Evolutionary conservation across 306 rosid species (phyloP), one percentile per base, ranked within the genome.

Genomic region (Fagus crenata): DNA sequence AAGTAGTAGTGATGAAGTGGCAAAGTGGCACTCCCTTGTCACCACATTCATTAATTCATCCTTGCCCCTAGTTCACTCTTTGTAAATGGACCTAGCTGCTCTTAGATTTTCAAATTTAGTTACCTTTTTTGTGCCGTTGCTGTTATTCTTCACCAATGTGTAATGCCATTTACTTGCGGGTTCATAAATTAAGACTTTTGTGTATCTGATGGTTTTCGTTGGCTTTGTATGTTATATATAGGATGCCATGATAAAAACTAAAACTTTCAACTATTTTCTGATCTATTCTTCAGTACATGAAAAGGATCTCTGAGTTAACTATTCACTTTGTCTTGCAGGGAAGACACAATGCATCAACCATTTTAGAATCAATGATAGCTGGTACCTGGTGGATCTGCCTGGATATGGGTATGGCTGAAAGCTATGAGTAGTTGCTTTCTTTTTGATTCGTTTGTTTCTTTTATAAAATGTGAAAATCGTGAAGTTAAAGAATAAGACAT

Each of bases 291-390:
- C 17, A 6, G 37, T 32, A 9, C 2, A 28, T 49, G 61, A 78
- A 69, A 40, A 40, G 49, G 59, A 15, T 49, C 43, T 18, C 40
- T 17, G 63, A 32, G 11, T 56, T 69, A 9, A 72, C 49, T 18
- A 15, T 43, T n/a, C 22, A 41, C 42, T 65, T 11, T 70, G 76
- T 58, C 55, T 70, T 79, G 86, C 59, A 96, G 99, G 99, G 40
- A 96, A 96, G 82, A 96, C 99, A 3, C 99, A 96, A 54, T 96
- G 97, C 84, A 96, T 96, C 76, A 96, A 96, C 81, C 99, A 96
- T 85, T 93, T 96, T 78, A 93, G 92, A 72, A 89, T 96, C 82
- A 93, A 96, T 36, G 91, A 87, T 84, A 89, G 89, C 86, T 96
- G 98, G 98, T 93, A 84, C 77, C 84, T 96, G 78, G 99, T 96